Evolutionary conservation across 129 eudicot genomes (phyloP).

Genomic region (Ambrosia trifida): DNA sequence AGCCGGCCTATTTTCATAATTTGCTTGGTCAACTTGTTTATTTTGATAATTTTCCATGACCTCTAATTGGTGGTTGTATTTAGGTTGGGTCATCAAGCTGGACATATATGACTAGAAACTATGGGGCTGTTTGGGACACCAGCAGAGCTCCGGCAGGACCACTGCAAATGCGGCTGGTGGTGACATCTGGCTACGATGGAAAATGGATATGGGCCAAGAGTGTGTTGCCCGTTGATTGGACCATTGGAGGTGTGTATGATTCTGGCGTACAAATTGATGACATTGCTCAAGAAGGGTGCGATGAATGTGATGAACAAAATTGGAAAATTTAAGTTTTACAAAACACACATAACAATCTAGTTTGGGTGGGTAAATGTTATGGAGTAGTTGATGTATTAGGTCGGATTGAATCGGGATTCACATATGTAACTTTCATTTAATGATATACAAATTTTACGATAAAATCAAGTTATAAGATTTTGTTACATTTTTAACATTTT

Average conservation of each 20-base stretch:
- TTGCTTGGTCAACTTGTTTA: no score
- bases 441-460: not conserved
- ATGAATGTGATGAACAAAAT: conserved; percentile 51
- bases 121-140: conserved; percentile 85
- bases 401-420: not conserved
- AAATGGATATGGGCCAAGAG: conserved; percentile 55
- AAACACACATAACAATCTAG: not conserved
- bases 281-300: conserved; percentile 76
- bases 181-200: conserved; percentile 71
- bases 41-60: no score
- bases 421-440: not conserved
- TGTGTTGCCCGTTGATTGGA: conserved; percentile 76
- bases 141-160: conserved; percentile 57
- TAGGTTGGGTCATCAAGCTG: conserved; percentile 72
- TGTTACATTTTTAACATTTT: no score
- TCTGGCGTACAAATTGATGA: conserved; percentile 67
- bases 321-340: conserved; percentile 43
- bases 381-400: conserved; percentile 22
- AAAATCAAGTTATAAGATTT: not conserved
- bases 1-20: no score
- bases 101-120: conserved; percentile 53
- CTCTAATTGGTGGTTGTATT: not conserved
- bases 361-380: conserved; percentile 16
- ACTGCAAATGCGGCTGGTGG: conserved; percentile 62
- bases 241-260: conserved; percentile 57